phyloP scores from a whole-genome alignment of 768 basidiomycete genomes.

The Chlorophyllum brunneum region DNA sequence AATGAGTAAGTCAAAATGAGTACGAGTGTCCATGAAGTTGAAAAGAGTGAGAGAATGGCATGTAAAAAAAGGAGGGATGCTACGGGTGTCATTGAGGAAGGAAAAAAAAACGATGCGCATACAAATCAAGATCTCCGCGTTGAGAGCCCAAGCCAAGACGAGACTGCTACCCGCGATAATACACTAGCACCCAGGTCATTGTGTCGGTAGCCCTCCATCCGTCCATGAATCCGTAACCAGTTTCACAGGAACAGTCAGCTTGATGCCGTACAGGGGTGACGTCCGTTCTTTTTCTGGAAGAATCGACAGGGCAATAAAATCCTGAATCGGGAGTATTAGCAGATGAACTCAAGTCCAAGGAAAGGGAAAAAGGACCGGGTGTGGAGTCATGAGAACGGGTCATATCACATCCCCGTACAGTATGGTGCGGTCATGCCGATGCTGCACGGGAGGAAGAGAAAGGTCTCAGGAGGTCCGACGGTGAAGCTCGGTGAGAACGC shows the following conservation, averaged over 20 bases:
- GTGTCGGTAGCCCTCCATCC: neutral
- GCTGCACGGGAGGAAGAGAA: neutral
- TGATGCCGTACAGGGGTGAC: constrained; percentile 32
- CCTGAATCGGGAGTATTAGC: constrained; percentile 31
- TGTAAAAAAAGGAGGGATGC: too few relatives aligned
- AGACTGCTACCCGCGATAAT: too few relatives aligned
- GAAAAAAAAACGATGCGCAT: too few relatives aligned
- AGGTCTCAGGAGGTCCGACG: neutral
- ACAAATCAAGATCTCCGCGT: too few relatives aligned
- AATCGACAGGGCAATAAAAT: constrained; percentile 51
- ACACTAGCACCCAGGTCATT: neutral
- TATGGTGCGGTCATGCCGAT: neutral
- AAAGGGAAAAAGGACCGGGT: neutral
- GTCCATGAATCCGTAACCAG: constrained; percentile 55
- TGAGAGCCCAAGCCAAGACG: too few relatives aligned
- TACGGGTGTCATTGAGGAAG: too few relatives aligned
- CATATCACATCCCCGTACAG: too few relatives aligned
- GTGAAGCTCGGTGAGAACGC: neutral
- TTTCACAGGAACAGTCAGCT: constrained; percentile 48
- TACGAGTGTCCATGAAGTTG: too few relatives aligned
- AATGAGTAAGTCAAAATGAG: too few relatives aligned
- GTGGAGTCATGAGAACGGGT: too few relatives aligned
- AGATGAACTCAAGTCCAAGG: neutral
- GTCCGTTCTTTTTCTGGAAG: constrained; percentile 32
- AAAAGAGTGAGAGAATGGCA: too few relatives aligned